Evolutionary conservation across 2,329 filamentous ascomycete species (phyloP).

Genomic region (Orbilia blumenaviensis): DNA sequence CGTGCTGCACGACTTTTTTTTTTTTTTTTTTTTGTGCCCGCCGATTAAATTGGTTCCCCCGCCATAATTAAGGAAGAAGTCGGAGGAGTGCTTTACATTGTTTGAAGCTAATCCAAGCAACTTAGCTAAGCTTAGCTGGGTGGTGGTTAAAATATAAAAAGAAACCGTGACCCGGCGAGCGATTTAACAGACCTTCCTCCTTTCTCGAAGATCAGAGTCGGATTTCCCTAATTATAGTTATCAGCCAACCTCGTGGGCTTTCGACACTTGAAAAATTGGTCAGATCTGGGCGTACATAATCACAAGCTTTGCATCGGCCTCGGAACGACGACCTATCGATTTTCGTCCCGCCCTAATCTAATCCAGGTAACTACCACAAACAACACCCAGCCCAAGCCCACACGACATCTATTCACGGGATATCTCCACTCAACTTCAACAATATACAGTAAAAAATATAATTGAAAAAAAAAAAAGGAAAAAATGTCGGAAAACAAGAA

Average conservation of each 20-base stretch:
- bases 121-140: too few relatives aligned
- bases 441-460: not conserved
- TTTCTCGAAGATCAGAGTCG: not conserved
- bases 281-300: too few relatives aligned
- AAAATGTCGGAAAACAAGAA: slow-evolving; percentile 72
- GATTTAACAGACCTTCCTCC: not conserved
- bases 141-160: not conserved
- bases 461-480: slow-evolving; percentile 55
- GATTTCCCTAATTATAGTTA: not conserved
- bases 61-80: too few relatives aligned
- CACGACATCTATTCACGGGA: not conserved
- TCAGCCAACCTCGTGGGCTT: not conserved
- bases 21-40: slow-evolving; percentile 20
- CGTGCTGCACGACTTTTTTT: slow-evolving; percentile 14
- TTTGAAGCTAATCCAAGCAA: too few relatives aligned
- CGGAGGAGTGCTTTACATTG: not conserved
- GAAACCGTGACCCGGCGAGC: not conserved
- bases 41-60: slow-evolving; percentile 10
- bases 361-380: not conserved
- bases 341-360: not conserved
- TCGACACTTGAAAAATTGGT: not conserved
- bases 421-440: not conserved
- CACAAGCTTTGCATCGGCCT: too few relatives aligned
- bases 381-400: slow-evolving; percentile 20
- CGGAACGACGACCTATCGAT: slow-evolving; percentile 28